Percentiles rank a stretch among this genome's conserved stretches.
Conservation (phyloP, 306 rosid species). For the Fragaria ananassa region DNA sequence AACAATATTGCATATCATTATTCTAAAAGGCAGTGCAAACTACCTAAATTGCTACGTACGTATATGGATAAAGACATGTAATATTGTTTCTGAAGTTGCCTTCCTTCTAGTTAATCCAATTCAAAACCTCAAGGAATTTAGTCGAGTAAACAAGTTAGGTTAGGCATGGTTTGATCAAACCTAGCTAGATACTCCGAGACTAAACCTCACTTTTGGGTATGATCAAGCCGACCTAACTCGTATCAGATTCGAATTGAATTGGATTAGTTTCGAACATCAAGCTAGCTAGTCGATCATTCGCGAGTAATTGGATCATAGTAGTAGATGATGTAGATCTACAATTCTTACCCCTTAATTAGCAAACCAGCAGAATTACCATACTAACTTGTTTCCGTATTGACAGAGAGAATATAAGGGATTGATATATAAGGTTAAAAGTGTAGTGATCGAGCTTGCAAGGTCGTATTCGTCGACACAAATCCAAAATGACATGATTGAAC, state of each 20-base stretch:
- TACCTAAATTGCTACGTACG: no score
- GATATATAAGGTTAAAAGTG: not conserved
- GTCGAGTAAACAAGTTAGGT: not conserved
- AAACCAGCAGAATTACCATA: no score
- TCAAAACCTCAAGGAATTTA: not conserved
- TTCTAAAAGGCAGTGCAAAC: no score
- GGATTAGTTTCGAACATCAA: not conserved
- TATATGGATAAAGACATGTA: no score
- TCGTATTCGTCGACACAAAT: not conserved
- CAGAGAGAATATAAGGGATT: not conserved
- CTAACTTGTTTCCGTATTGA: no score
- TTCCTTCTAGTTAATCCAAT: no score
- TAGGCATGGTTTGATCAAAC: not conserved
- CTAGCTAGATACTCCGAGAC: not conserved
- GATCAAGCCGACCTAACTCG: not conserved
- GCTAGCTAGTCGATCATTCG: not conserved
- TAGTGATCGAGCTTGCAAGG: not conserved
- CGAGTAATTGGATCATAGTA: not conserved
- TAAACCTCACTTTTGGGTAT: not conserved
- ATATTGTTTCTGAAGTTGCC: no score
- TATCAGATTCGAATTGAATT: not conserved
- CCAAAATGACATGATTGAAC: constrained; percentile 2
- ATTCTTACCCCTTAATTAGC: no score
- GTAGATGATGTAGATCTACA: not conserved
- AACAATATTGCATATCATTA: not conserved